phyloP scores from a whole-genome alignment of 2,329 filamentous ascomycete species.

The Diaporthe sp. region DNA sequence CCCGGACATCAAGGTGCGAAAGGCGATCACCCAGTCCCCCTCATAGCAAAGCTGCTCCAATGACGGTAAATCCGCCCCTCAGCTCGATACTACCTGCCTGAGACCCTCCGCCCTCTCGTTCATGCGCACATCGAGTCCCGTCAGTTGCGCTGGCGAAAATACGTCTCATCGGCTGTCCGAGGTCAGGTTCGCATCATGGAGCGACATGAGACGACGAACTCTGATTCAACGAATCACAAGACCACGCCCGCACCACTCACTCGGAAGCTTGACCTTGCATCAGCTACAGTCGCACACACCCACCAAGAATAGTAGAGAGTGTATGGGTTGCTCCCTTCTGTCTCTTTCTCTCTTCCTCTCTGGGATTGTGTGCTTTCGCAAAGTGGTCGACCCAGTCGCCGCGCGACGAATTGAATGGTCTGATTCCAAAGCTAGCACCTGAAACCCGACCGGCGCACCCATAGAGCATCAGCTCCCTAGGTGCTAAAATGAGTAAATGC shows the following conservation, averaged over 20 bases:
- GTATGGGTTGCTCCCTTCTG: neutral
- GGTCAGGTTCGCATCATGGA: slow-evolving; percentile 24
- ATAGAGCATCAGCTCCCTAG: slow-evolving; percentile 24
- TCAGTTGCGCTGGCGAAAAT: slow-evolving; percentile 2
- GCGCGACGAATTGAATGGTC: slow-evolving; percentile 24
- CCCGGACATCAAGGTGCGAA: slow-evolving; percentile 35
- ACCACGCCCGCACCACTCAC: slow-evolving; percentile 13
- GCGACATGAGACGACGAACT: slow-evolving; percentile 34
- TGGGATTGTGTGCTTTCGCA: neutral
- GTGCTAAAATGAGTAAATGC: slow-evolving; percentile 28
- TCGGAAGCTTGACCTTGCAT: slow-evolving; percentile 33
- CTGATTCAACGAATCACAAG: slow-evolving; percentile 36
- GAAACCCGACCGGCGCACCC: slow-evolving; percentile 38
- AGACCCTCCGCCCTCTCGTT: slow-evolving; percentile 26
- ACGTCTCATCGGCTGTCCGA: slow-evolving; percentile 19
- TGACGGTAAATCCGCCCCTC: neutral
- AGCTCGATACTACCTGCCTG: slow-evolving; percentile 18
- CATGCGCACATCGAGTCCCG: slow-evolving; percentile 21
- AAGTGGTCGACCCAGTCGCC: slow-evolving; percentile 14
- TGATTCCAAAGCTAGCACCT: slow-evolving; percentile 11
- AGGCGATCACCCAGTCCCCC: neutral
- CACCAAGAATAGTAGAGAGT: neutral
- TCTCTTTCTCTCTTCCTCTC: neutral
- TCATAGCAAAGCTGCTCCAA: slow-evolving; percentile 1
- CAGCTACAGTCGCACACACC: slow-evolving; percentile 16